Evolutionary conservation across 148 eudicot genomes (phyloP).

Genomic region (Silene conica): DNA sequence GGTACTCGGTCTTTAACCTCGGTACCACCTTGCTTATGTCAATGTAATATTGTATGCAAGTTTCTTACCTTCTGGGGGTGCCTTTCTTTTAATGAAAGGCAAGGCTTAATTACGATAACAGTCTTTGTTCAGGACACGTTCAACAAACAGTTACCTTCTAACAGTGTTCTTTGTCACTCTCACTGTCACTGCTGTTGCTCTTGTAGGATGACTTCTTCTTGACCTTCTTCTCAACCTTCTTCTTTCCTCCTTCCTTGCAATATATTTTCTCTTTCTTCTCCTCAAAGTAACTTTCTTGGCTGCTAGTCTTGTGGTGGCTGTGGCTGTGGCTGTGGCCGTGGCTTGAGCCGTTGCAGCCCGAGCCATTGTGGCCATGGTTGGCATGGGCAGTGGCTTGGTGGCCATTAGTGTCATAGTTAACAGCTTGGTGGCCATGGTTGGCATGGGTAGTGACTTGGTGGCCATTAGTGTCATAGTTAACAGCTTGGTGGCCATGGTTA

Average conservation of each 20-base stretch:
- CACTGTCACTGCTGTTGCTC: slow-evolving; percentile 20
- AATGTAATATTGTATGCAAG: too few relatives aligned
- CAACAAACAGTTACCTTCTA: slow-evolving; percentile 9
- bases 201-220: slow-evolving; percentile 34
- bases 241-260: slow-evolving; percentile 16
- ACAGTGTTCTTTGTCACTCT: slow-evolving; percentile 24
- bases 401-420: slow-evolving; percentile 8
- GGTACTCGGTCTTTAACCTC: too few relatives aligned
- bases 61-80: too few relatives aligned
- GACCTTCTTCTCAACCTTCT: slow-evolving; percentile 11
- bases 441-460: neutral
- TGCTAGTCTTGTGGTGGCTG: slow-evolving; percentile 15
- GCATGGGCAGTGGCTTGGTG: slow-evolving; percentile 1
- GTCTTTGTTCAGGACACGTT: neutral
- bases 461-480: neutral
- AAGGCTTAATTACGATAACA: neutral
- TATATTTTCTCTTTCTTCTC: slow-evolving; percentile 20
- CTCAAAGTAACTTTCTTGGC: slow-evolving; percentile 2
- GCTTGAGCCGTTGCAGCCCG: neutral
- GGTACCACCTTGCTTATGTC: too few relatives aligned
- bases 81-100: neutral
- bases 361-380: neutral
- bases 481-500: slow-evolving; percentile 5
- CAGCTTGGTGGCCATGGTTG: slow-evolving; percentile 4
- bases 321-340: slow-evolving; percentile 4